Base-by-base conservation (phyloP, 2,329 filamentous ascomycete genomes). In the Fusarium coicis region DNA sequence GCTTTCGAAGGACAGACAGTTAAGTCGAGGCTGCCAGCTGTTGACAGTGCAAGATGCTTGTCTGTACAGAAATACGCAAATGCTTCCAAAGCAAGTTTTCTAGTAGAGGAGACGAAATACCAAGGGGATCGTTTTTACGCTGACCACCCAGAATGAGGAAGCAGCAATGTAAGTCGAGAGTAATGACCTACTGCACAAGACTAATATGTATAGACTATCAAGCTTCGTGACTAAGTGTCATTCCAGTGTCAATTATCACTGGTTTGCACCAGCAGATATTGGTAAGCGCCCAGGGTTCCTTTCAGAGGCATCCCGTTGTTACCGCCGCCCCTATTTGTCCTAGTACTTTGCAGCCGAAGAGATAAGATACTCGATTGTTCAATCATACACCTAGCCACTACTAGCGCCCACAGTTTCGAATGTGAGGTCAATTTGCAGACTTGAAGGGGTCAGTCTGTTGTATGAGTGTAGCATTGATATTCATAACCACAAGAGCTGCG, bases 301-400 rank as follows among this genome's bases (percentile, higher is more conserved):
- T 28, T 28, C 4, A 46, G 23, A 23, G 23, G 8, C 43, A 46
- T 15, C 28, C 26, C 8, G 11, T 19, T 28, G 8, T 6, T 26
- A 19, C n/a, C 5, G 16, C 5, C 5, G 14, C 32, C n/a, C 18
- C n/a, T 37, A 11, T 15, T 4, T 23, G 7, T 53, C 10, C 11
- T 32, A 21, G 26, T 10, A 10, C 18, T 26, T 23, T 12, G 7
- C 21, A 16, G 7, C 5, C 18, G 14, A 53, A 37, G 18, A 26
- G 4, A 21, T 11, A 37, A 9, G 4, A 28, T 12, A 19, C 14
- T 16, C 2, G 1, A 28, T 5, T 4, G 5, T 21, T 37, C 18
- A 23, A 15, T 3, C 6, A 23, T 36, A 26, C 12, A 6, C 6
- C 7, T 19, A 23, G n/a, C 4, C 3, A 8, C 32, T 52, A 15